Evolutionary conservation across 768 basidiomycete genomes (phyloP).

Genomic region (Boletus pseudopeckii): DNA sequence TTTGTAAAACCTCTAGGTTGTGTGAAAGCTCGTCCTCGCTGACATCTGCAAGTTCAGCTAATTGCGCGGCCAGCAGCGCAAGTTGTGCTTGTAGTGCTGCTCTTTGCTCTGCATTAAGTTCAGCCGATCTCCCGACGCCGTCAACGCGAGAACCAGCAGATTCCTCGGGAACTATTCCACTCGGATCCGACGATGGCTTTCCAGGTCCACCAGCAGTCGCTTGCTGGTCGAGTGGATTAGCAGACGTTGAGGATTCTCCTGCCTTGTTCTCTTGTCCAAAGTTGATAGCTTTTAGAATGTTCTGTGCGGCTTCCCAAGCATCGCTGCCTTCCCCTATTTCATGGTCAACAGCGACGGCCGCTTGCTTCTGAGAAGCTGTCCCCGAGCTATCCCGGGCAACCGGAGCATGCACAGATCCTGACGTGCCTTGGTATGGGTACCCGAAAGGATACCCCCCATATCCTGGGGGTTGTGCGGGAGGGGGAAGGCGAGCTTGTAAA

Average conservation of each 20-base stretch:
- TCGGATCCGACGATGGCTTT: slow-evolving; percentile 1
- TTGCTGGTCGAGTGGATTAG: background rate
- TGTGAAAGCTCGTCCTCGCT: slow-evolving; percentile 30
- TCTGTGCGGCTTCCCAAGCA: slow-evolving; percentile 76
- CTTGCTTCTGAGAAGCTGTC: slow-evolving; percentile 14
- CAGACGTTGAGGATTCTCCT: slow-evolving; percentile 10
- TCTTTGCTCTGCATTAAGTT: slow-evolving; percentile 44
- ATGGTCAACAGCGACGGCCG: slow-evolving; percentile 17
- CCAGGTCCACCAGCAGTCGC: slow-evolving; percentile 1
- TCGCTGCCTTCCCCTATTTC: slow-evolving; percentile 47
- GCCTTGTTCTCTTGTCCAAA: slow-evolving; percentile 42
- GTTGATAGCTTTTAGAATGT: slow-evolving; percentile 74
- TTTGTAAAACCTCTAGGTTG: slow-evolving; percentile 19
- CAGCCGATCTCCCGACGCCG: slow-evolving; percentile 13
- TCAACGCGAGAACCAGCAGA: slow-evolving; percentile 4
- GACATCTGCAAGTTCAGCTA: slow-evolving; percentile 60
- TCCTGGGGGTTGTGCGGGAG: slow-evolving; percentile 30
- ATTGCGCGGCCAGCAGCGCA: slow-evolving; percentile 67
- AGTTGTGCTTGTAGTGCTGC: slow-evolving; percentile 73
- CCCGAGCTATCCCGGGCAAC: background rate
- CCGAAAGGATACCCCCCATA: slow-evolving; percentile 41
- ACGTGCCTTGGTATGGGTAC: slow-evolving; percentile 31
- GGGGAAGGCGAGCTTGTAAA: slow-evolving; percentile 36
- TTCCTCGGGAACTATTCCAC: background rate
- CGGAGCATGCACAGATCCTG: slow-evolving; percentile 2